These are phyloP conservation scores for Verticillium tricorpus DNA, from an alignment of 2,329 filamentous ascomycete genomes.

Conservation along the genomic window DNA sequence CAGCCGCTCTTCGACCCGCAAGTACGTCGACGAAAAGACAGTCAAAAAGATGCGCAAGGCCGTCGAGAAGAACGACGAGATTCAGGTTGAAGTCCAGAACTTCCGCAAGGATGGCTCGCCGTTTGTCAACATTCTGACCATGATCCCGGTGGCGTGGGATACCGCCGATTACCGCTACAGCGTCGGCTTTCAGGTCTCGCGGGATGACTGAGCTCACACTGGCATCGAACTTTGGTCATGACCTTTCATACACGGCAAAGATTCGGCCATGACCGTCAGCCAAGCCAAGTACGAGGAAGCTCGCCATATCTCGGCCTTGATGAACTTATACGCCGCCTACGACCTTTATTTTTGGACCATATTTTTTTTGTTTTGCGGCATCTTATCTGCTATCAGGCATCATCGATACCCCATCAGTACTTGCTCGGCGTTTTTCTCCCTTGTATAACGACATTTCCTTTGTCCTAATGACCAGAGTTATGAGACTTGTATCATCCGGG, in stretches of 20 bases:
- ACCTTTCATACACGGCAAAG: slow-evolving; percentile 23
- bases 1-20: slow-evolving; percentile 51
- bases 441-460: neutral
- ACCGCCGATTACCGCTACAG: slow-evolving; percentile 63
- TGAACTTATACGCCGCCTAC: neutral
- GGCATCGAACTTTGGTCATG: neutral
- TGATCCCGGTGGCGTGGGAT: slow-evolving; percentile 73
- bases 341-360: neutral
- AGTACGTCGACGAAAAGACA: slow-evolving; percentile 62
- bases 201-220: slow-evolving; percentile 29
- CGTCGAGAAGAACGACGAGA: slow-evolving; percentile 37
- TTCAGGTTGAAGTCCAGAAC: slow-evolving; percentile 61
- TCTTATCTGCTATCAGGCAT: slow-evolving; percentile 17
- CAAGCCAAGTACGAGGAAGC: neutral
- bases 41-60: slow-evolving; percentile 50
- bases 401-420: slow-evolving; percentile 12
- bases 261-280: neutral
- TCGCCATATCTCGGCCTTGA: neutral
- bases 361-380: neutral
- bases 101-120: slow-evolving; percentile 75
- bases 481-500: neutral
- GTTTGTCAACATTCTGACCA: slow-evolving; percentile 80
- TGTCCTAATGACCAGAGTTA: neutral
- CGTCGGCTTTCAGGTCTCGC: slow-evolving; percentile 76
- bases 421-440: neutral